A percentile compares a stretch with the other conserved stretches of the same genome.
Conservation (phyloP, 2,329 filamentous ascomycete genomes). For the Blastomyces parvus region DNA sequence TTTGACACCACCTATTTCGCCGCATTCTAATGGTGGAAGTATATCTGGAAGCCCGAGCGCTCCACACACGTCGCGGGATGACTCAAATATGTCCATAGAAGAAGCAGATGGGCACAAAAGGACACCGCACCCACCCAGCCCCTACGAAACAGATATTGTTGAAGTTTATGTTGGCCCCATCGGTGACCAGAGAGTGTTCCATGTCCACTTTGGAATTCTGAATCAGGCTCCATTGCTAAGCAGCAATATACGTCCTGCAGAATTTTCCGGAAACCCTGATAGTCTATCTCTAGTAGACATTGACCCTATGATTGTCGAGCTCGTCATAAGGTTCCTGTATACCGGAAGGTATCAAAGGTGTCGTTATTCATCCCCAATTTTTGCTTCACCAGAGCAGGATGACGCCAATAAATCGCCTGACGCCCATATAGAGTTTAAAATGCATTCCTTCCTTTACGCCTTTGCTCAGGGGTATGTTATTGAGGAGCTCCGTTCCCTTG, state of each 20-base stretch:
- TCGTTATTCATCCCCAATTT: neutral
- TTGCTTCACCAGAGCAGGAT: neutral
- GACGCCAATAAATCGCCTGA: neutral
- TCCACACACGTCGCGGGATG: constrained; percentile 46
- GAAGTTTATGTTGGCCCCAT: neutral
- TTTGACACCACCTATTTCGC: constrained; percentile 47
- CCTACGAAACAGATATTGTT: constrained; percentile 1
- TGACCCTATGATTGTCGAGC: neutral
- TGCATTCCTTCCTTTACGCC: constrained; percentile 1
- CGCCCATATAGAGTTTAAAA: neutral
- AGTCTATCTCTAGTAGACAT: neutral
- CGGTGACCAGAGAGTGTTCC: neutral
- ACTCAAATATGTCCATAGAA: constrained; percentile 29
- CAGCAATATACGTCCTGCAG: neutral
- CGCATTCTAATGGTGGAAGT: constrained; percentile 49
- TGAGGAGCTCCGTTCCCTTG: neutral
- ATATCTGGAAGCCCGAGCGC: constrained; percentile 59
- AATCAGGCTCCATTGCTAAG: neutral
- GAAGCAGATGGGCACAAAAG: constrained; percentile 73
- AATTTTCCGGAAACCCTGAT: neutral
- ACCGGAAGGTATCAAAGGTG: neutral
- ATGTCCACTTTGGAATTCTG: neutral
- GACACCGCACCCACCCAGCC: constrained; percentile 73
- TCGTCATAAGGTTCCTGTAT: neutral
- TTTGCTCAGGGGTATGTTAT: neutral